Evolutionary conservation across 495 filamentous ascomycete genomes (phyloP), one percentile per base, ranked within the genome.

Genomic region (Trichoderma asperelloides): DNA sequence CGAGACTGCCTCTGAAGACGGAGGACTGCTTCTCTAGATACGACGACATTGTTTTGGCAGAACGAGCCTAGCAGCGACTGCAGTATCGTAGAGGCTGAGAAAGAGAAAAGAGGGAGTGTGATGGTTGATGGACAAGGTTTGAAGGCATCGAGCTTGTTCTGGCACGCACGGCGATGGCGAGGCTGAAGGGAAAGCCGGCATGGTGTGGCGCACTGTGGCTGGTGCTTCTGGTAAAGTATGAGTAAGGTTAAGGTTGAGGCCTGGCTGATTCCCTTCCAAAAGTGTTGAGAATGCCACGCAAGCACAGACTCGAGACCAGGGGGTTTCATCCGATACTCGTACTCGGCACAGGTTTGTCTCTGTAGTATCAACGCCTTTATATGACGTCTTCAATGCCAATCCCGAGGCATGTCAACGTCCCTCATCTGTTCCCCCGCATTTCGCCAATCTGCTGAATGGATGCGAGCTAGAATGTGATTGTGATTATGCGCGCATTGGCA

Each of bases 11-110:
- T 63, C 76, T 79, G 70, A 86, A 85, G 47, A 77, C 76, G 16
- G 74, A 77, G 41, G 78, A 72, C 72, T 84, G 80, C 64, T 79
- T 80, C 51, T 84, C 76, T 69, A 86, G 76, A 57, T 75, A 79
- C 72, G 71, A 80, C 72, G 81, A 79, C 83, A 84, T 85, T 23
- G 55, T 74, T 71, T 69, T 27, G 30, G 62, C 62, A 11, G 1
- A 9, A 23, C 23, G 47, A 37, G 47, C 47, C 47, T n/a, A 51
- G 47, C 47, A 21, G 47, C 47, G 47, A n/a, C n/a, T 21, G 47
- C 47, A 16, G 27, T 60, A 30, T 25, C 30, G 63, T 67, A 21
- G 43, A 63, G 43, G n/a, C 49, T 37, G 47, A 43, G 60, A 27
- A 8, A 55, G 62, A 43, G 45, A 33, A 45, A 57, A 47, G 65